Evolutionary conservation across 768 basidiomycete genomes (phyloP).

Genomic region (Lactarius quietus): DNA sequence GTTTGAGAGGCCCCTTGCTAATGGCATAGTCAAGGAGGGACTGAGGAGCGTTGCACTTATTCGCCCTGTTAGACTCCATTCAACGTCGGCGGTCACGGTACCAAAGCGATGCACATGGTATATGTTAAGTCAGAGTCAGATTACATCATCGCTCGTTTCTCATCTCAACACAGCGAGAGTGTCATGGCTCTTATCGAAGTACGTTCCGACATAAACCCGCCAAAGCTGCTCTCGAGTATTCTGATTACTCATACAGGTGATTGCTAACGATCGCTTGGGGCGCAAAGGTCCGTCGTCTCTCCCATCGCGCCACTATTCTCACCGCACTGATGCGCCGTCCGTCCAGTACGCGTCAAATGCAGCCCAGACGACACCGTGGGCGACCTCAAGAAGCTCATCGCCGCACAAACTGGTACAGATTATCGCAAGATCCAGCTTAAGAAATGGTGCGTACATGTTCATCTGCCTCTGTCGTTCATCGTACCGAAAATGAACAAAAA

Average conservation of each 20-base stretch:
- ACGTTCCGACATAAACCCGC: neutral
- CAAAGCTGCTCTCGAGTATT: too few relatives aligned
- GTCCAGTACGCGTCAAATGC: slow-evolving; percentile 89
- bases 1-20: neutral
- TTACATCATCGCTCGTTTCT: slow-evolving; percentile 13
- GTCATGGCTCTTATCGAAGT: slow-evolving; percentile 37
- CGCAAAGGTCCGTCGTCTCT: slow-evolving; percentile 68
- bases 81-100: neutral
- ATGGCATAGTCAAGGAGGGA: slow-evolving; percentile 2
- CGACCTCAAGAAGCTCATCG: slow-evolving; percentile 95
- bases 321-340: slow-evolving; percentile 4
- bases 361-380: slow-evolving; percentile 94
- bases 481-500: neutral
- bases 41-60: neutral
- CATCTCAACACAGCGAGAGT: slow-evolving; percentile 1
- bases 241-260: slow-evolving; percentile 51
- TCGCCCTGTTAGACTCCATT: neutral
- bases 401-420: slow-evolving; percentile 92
- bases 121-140: too few relatives aligned
- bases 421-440: slow-evolving; percentile 84
- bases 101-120: too few relatives aligned
- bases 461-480: neutral
- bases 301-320: neutral
- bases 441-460: slow-evolving; percentile 72
- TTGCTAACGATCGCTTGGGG: slow-evolving; percentile 93